Base-by-base conservation (phyloP, 2,329 filamentous ascomycete species). In the Ophiostoma australiae region DNA sequence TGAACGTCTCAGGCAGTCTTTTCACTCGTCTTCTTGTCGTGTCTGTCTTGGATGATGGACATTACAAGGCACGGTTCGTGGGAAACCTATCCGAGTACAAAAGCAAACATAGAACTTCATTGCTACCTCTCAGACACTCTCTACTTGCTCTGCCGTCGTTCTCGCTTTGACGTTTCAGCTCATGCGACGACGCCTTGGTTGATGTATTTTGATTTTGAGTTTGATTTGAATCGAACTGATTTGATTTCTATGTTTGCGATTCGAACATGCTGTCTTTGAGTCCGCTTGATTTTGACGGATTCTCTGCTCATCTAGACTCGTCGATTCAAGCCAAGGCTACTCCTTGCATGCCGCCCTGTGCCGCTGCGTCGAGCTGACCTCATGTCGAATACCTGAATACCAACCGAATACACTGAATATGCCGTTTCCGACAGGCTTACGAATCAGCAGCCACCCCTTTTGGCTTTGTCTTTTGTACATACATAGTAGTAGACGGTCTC, bases 361-460 rank as follows among this genome's bases (percentile, higher is more conserved):
- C 20, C 44, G 44, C 17, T 20, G 6, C 7, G 52, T 55, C 10
- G n/a, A 27, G 52, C 23, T 17, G 52, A 17, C 23, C 8, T 27
- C 52, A 27, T 55, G 20, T 2, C 20, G 52, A 8, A 23, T 58
- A 11, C 23, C 44, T 3, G n/a, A 58, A 27, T 58, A 13, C 20
- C 15, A 6, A 55, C 48, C 23, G 5, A n/a, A 4, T 55, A 58
- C 17, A 27, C 52, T 58, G n/a, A 31, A 58, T 58, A 58, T 58
- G 8, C 52, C 52, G 10, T 27, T 58, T 58, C 23, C 23, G 23
- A 58, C 8, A 27, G 13, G 52, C 52, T 27, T 58, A 58, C 52
- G 52, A 58, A 58, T 58, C 23, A 58, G n/a, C 52, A 58, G 52
- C 52, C 52, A 58, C 52, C 52, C 52, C 48, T 52, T 52, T 23